phyloP scores from a whole-genome alignment of 768 basidiomycete genomes.

The Pluteus cervinus region DNA sequence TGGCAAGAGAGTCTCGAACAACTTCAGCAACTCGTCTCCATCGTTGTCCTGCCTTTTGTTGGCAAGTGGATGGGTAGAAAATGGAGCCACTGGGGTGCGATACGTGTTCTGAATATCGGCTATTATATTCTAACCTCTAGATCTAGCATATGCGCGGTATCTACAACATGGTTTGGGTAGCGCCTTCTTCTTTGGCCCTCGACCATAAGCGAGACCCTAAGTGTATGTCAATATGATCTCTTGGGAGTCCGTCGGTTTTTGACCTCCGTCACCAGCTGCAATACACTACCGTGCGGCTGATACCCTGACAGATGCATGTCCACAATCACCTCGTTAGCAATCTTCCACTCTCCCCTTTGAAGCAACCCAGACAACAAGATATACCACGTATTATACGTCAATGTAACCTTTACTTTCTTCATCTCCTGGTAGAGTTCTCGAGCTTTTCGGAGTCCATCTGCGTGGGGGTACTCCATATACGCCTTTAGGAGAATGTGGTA shows the following conservation, averaged over 20 bases:
- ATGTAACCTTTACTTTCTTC: slow-evolving; percentile 37
- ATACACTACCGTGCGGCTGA: slow-evolving; percentile 37
- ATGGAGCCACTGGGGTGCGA: slow-evolving; percentile 86
- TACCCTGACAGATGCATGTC: slow-evolving; percentile 51
- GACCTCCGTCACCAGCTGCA: slow-evolving; percentile 44
- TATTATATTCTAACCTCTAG: slow-evolving; percentile 2
- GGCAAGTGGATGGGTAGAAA: slow-evolving; percentile 86
- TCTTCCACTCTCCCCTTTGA: slow-evolving; percentile 47
- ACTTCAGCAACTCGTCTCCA: slow-evolving; percentile 71
- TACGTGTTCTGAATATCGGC: too few relatives aligned
- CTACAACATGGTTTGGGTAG: slow-evolving; percentile 54
- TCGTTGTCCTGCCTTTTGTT: slow-evolving; percentile 78
- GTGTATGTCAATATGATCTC: too few relatives aligned
- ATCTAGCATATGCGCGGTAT: slow-evolving; percentile 66
- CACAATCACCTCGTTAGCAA: slow-evolving; percentile 53
- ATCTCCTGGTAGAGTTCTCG: slow-evolving; percentile 59
- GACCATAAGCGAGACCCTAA: not conserved
- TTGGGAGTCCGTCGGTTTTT: too few relatives aligned
- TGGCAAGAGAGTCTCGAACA: slow-evolving; percentile 91
- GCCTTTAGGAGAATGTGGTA: slow-evolving; percentile 78
- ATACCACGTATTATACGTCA: slow-evolving; percentile 70
- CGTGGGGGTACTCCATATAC: slow-evolving; percentile 45
- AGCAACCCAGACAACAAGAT: slow-evolving; percentile 64
- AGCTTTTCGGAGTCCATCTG: slow-evolving; percentile 48
- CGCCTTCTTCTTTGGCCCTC: slow-evolving; percentile 56